A percentile compares a stretch with the other conserved stretches of the same genome.
phyloP scores from a whole-genome alignment of 2,329 filamentous ascomycete species.

The Cytospora paraplurivora region DNA sequence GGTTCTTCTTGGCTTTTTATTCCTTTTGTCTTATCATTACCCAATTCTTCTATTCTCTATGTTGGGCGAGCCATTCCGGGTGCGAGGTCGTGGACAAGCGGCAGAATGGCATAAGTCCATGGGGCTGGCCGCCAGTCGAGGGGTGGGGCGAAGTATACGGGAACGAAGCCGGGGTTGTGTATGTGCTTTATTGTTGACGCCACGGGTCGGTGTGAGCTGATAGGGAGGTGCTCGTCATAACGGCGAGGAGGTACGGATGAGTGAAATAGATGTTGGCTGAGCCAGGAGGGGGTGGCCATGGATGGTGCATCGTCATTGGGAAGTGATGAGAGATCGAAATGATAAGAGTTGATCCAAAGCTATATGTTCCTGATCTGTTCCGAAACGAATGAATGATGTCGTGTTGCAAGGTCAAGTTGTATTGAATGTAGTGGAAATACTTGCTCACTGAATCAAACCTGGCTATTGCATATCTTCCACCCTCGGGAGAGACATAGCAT shows the following conservation, averaged over 20 bases:
- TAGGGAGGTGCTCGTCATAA: background rate
- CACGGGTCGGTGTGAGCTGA: background rate
- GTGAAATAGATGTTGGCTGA: background rate
- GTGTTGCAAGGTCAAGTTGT: too few species aligned
- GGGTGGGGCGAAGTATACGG: background rate
- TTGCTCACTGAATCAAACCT: too few species aligned
- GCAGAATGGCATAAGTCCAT: background rate
- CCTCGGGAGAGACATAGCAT: too few species aligned
- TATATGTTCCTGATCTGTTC: too few species aligned
- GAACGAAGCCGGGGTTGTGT: background rate
- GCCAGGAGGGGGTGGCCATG: background rate
- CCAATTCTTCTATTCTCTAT: conserved; percentile 21
- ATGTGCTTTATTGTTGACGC: background rate
- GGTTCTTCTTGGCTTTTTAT: conserved; percentile 8
- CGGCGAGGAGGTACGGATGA: background rate
- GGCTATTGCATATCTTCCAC: background rate
- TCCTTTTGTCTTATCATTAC: conserved; percentile 19
- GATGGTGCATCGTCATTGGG: background rate
- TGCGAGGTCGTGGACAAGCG: background rate
- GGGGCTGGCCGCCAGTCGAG: background rate
- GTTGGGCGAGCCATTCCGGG: background rate
- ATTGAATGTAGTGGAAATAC: too few species aligned
- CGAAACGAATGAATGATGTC: too few species aligned
- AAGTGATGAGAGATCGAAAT: background rate
- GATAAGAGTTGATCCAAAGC: background rate